Base-by-base conservation (phyloP, 345 rosid genomes). In the Hibiscus syriacus region DNA sequence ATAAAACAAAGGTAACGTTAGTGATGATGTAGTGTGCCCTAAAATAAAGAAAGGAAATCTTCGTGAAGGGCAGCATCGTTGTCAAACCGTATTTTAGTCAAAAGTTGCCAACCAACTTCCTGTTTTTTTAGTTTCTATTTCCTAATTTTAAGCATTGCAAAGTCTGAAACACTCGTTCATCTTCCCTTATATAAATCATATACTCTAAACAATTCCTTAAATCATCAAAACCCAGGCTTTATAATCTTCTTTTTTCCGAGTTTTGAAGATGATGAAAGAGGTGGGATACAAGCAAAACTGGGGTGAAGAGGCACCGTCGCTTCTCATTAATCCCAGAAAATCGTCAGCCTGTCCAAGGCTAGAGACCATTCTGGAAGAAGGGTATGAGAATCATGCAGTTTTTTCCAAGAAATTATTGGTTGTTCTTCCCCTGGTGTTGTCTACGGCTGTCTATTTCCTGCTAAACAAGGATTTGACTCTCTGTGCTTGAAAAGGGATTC, bases 351-450 rank as follows among this genome's bases (percentile, higher is more conserved):
- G 2, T 61, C 81, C 83, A 27, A 74, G 71, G 71, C 72, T 84
- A 17, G 83, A 84, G 73, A 78, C 89, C 2, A 84, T 82, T 73
- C 43, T 62, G 20, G 84, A 84, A 78, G 86, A 84, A 56, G 80
- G 78, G 30, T 72, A 70, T 55, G 25, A 72, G 57, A 34, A 66
- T 53, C 45, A 36, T 64, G 34, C 32, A 38, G 63, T 56, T 48
- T 69, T 63, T 6, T 76, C 76, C 0, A 78, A 80, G 39, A 55
- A 73, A 56, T 32, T 78, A 17, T 73, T 76, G 10, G 67, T 80
- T 66, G 43, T 82, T 74, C 84, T 82, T 55, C 88, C 86, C 53
- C 17, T 78, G 23, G 55, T 72, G 20, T 52, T 84, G 60, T 80
- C 84, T 17, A 64, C 76, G 74, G 68, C 63, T 41, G n/a, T 74